phyloP scores from a whole-genome alignment of 2,329 filamentous ascomycete species.

The Fulvia fulva region DNA sequence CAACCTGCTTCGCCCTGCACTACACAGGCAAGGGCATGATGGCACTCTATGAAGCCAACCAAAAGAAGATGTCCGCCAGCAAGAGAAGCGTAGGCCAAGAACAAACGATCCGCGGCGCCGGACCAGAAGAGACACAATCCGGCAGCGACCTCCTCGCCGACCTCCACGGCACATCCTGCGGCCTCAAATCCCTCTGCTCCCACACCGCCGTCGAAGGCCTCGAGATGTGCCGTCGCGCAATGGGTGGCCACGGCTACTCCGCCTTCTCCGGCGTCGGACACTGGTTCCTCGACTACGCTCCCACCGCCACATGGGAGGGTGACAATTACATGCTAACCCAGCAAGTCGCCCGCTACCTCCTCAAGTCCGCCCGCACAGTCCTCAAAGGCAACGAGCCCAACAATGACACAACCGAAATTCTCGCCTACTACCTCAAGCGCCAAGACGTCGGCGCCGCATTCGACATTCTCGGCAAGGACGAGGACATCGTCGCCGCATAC shows the following conservation, averaged over 20 bases:
- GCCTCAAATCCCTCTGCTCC: conserved; percentile 68
- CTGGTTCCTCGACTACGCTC: conserved; percentile 72
- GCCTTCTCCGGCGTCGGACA: conserved; percentile 71
- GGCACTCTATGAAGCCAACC: conserved; percentile 66
- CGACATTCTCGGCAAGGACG: conserved; percentile 66
- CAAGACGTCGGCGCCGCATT: conserved; percentile 69
- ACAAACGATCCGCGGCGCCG: conserved; percentile 53
- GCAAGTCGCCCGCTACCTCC: conserved; percentile 71
- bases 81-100: conserved; percentile 37
- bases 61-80: conserved; percentile 57
- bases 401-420: conserved; percentile 66
- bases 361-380: conserved; percentile 70
- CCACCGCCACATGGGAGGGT: conserved; percentile 69
- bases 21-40: conserved; percentile 77
- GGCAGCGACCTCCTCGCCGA: conserved; percentile 68
- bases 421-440: conserved; percentile 60
- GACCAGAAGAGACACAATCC: conserved; percentile 63
- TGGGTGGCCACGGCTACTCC: conserved; percentile 73
- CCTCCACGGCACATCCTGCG: conserved; percentile 72
- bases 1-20: conserved; percentile 71
- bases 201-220: conserved; percentile 70
- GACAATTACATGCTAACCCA: conserved; percentile 82
- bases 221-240: conserved; percentile 69
- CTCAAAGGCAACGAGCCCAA: conserved; percentile 59
- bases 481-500: conserved; percentile 68